Evolutionary conservation across 495 filamentous ascomycete species (phyloP).

Genomic region (Aspergillus ellipticus): DNA sequence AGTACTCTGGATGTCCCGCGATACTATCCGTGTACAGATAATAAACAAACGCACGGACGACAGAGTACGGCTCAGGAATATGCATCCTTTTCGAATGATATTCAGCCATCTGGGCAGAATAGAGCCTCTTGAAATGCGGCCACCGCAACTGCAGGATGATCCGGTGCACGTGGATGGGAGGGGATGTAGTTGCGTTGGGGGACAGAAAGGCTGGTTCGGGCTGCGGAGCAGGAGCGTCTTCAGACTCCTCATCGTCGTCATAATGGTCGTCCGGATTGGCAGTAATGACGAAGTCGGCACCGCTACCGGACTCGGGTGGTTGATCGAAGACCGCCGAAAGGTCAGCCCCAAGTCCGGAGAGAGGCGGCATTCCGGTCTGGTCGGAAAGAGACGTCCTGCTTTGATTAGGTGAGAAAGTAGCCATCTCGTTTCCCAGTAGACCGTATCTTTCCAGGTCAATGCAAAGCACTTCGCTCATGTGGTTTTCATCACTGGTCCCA

Average conservation of each 20-base stretch:
- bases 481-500: constrained; percentile 69
- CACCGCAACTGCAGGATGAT: constrained; percentile 91
- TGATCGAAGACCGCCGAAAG: constrained; percentile 82
- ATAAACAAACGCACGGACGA: constrained; percentile 91
- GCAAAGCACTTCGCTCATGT: constrained; percentile 87
- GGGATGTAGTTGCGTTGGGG: constrained; percentile 61
- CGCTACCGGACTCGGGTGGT: constrained; percentile 70
- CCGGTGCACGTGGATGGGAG: constrained; percentile 86
- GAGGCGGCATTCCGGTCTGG: constrained; percentile 38
- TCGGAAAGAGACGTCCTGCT: constrained; percentile 52
- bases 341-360: constrained; percentile 72
- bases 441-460: constrained; percentile 86
- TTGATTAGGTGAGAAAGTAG: constrained; percentile 55
- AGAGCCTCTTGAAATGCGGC: constrained; percentile 92
- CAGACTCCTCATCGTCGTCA: constrained; percentile 53
- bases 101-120: constrained; percentile 90
- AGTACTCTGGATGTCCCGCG: constrained; percentile 58
- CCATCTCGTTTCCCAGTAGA: constrained; percentile 74
- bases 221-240: constrained; percentile 36
- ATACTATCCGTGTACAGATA: constrained; percentile 97
- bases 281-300: constrained; percentile 81
- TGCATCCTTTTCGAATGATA: constrained; percentile 97
- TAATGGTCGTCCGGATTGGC: constrained; percentile 67
- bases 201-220: constrained; percentile 58
- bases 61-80: constrained; percentile 91